Base-by-base conservation (phyloP, 2,329 filamentous ascomycete species). In the Venturiaceae sp. region DNA sequence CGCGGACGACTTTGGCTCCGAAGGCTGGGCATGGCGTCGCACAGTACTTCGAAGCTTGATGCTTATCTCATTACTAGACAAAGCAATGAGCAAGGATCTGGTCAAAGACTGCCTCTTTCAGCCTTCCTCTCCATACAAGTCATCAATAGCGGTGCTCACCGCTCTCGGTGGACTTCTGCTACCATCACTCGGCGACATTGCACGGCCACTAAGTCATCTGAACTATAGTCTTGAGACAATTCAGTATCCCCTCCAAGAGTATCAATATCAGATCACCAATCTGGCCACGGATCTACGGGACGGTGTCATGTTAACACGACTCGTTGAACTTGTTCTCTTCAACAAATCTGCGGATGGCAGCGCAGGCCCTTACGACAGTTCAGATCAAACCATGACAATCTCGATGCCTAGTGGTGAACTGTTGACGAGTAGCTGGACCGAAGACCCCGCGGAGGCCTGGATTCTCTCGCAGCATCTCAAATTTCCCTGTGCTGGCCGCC, bases 261-360 rank as follows among this genome's bases (percentile, higher is more conserved):
- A 81, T 62, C 70, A 74, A 1, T 86, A 83, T 65, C 69, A 70
- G 39, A 78, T 86, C 58, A 71, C 74, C 8, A 86, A 86, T 63
- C 73, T 87, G 26, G 83, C 83, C 1, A 76, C 83, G 8, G 83
- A 86, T 64, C 71, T 86, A 23, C 77, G 83, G 34, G 80, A 86
- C 65, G 83, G 84, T 1, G 75, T 86, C 8, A 71, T 80, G 47
- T 67, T 86, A n/a, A 80, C 80, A 5, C 77, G 80, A 55, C 72
- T 85, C 9, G 80, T 83, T 1, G 84, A 86, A 62, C 61, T 84
- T 1, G 67, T 85, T 2, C 70, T 58, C 19, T 53, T 53, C 33
- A 34, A 53, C 34, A 32, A 8, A 32, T 39, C 54, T 13, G 54
- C 54, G 68, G 2, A 63, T 64, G 36, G 44, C 64, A n/a, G 23